Base-by-base conservation (phyloP, 805 yeast species). In the Yarrowia alimentaria region DNA sequence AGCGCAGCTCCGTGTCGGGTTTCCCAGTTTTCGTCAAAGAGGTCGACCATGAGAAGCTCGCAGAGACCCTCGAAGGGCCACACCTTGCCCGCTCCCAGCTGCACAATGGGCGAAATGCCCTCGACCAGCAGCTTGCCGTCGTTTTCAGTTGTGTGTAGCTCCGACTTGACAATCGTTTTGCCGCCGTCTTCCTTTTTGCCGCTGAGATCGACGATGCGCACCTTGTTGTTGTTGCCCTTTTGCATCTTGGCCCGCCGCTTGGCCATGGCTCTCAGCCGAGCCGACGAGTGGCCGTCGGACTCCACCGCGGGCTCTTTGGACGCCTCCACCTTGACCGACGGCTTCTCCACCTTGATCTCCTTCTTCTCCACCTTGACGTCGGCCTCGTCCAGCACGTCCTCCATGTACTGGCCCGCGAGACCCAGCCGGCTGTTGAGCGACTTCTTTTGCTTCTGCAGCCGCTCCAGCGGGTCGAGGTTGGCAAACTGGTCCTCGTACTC, bases 61-160 rank as follows among this genome's bases (percentile, higher is more conserved):
- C 83, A 89, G 10, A 91, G 82, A 14, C 96, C 95, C 71, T 90
- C 96, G 59, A 90, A 87, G 50, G 88, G 95, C 97, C 98, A 93
- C 0, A 86, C 83, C 30, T 82, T 72, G 5, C 86, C 80, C 12
- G 85, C 80, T 13, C 85, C 67, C 8, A 83, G 73, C 13, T 86
- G 86, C 7, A 80, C 71, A 55, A 78, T 85, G 5, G 83, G 74
- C 4, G 66, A 63, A 59, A 78, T 80, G 26, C 88, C 81, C 63
- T 93, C 97, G 24, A 93, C 80, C 55, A 91, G 93, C 18, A 93
- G 72, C 63, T 86, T 86, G 21, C 81, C 82, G 21, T 85, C 84
- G 48, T 89, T 88, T 24, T 82, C 78, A 61, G 85, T 75, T 1
- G 96, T 86, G 28, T 89, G 74, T 32, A n/a, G 35, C 53, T n/a